Conservation (phyloP, 2,329 filamentous ascomycete species). For the Clarireedia sp. region DNA sequence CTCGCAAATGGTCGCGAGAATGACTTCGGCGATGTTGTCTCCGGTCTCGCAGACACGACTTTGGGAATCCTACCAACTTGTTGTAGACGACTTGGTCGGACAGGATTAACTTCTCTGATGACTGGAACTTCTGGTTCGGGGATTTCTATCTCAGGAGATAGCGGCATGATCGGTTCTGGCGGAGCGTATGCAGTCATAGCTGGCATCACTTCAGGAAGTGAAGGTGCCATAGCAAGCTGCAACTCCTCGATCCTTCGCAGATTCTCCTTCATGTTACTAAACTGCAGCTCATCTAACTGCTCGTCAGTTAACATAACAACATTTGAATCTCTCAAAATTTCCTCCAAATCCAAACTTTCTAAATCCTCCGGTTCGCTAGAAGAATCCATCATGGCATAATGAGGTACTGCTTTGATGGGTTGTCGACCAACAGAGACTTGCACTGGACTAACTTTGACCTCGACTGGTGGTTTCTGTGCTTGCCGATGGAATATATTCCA, state of each 20-base stretch:
- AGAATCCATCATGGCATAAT: slow-evolving; percentile 55
- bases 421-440: slow-evolving; percentile 39
- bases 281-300: slow-evolving; percentile 26
- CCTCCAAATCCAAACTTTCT: slow-evolving; percentile 33
- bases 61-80: slow-evolving; percentile 82
- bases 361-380: slow-evolving; percentile 36
- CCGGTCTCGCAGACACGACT: slow-evolving; percentile 63
- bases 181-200: slow-evolving; percentile 15
- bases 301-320: slow-evolving; percentile 24
- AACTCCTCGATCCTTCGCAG: slow-evolving; percentile 18
- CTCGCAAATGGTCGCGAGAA: slow-evolving; percentile 77
- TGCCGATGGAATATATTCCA: slow-evolving; percentile 58
- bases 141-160: slow-evolving; percentile 13
- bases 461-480: slow-evolving; percentile 33
- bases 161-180: slow-evolving; percentile 17
- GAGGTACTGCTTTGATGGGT: slow-evolving; percentile 42
- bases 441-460: slow-evolving; percentile 34
- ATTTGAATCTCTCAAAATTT: slow-evolving; percentile 43
- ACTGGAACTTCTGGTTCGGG: slow-evolving; percentile 20
- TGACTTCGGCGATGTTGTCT: slow-evolving; percentile 64
- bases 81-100: slow-evolving; percentile 55
- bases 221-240: slow-evolving; percentile 9
- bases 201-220: slow-evolving; percentile 5
- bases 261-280: slow-evolving; percentile 24
- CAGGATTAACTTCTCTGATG: slow-evolving; percentile 14